Conservation (phyloP, 495 filamentous ascomycete genomes). For the Xylaria acuta region DNA sequence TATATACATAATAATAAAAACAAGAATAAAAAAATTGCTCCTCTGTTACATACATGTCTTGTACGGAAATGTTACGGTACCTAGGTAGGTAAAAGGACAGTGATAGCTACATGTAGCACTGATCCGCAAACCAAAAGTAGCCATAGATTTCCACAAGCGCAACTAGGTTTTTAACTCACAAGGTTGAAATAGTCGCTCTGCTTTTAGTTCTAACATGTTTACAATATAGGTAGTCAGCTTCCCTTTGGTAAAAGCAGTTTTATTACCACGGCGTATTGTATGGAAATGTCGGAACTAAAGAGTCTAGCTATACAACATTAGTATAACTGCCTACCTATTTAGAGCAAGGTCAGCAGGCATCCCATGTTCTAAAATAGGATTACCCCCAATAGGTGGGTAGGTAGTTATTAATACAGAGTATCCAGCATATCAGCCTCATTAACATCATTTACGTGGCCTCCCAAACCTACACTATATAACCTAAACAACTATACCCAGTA, state of each 20-base stretch:
- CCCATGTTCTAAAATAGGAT: not conserved
- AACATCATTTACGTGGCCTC: not conserved
- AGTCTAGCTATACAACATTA: not conserved
- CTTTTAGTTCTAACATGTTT: not conserved
- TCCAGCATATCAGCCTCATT: not conserved
- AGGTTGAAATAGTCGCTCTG: not conserved
- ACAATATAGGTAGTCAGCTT: not conserved
- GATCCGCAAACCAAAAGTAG: not conserved
- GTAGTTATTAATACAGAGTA: not conserved
- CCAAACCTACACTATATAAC: not conserved
- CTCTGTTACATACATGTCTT: not conserved
- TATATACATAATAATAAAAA: too few relatives aligned
- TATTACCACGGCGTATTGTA: not conserved
- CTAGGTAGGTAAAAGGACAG: not conserved
- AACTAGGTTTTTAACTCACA: not conserved
- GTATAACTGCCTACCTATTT: not conserved
- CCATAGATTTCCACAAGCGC: not conserved
- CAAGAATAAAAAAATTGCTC: not conserved
- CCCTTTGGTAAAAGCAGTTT: not conserved
- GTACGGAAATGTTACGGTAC: not conserved
- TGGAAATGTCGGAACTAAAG: not conserved
- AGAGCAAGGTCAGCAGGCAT: not conserved
- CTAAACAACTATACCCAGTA: not conserved
- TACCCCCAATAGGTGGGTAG: not conserved
- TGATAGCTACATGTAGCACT: not conserved